A percentile compares a stretch with the other conserved stretches of the same genome.
These are phyloP conservation scores for Hortaea werneckii DNA, from an alignment of 2,329 filamentous ascomycete species.

Conservation along the genomic window DNA sequence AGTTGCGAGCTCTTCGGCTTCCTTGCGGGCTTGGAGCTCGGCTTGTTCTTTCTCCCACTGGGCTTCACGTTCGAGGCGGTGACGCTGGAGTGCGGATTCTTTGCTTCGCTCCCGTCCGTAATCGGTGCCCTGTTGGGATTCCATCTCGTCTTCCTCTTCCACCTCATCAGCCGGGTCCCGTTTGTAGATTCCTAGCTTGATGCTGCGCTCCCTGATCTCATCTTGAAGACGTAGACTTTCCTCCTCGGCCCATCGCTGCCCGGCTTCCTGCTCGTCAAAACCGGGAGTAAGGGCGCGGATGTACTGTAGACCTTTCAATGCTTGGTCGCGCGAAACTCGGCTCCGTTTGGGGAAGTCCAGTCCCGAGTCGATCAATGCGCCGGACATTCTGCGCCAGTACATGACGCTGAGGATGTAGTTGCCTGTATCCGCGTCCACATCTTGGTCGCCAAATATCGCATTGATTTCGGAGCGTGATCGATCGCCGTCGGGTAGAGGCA, in stretches of 20 bases:
- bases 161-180: conserved; percentile 6
- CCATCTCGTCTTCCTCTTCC: conserved; percentile 10
- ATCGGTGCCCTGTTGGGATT: conserved; percentile 16
- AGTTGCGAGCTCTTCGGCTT: conserved; percentile 12
- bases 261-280: conserved; percentile 26
- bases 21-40: conserved; percentile 9
- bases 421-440: conserved; percentile 22
- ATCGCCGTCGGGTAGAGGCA: conserved; percentile 25
- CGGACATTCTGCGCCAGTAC: conserved; percentile 27
- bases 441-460: conserved; percentile 21
- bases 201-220: conserved; percentile 20
- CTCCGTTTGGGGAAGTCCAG: conserved; percentile 20
- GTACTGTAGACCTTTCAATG: conserved; percentile 24
- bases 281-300: conserved; percentile 20
- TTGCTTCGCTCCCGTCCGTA: conserved; percentile 18
- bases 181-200: conserved; percentile 28
- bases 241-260: conserved; percentile 24
- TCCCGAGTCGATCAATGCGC: conserved; percentile 27
- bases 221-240: conserved; percentile 21
- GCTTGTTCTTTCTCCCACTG: conserved; percentile 18
- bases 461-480: conserved; percentile 18
- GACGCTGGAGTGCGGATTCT: conserved; percentile 18
- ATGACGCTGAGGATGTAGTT: conserved; percentile 28
- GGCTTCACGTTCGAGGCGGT: conserved; percentile 21
- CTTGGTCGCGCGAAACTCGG: conserved; percentile 17